Evolutionary conservation across 163 green algal species (phyloP), one percentile per base, ranked within the genome.

Genomic region (Scenedesmus sp.): DNA sequence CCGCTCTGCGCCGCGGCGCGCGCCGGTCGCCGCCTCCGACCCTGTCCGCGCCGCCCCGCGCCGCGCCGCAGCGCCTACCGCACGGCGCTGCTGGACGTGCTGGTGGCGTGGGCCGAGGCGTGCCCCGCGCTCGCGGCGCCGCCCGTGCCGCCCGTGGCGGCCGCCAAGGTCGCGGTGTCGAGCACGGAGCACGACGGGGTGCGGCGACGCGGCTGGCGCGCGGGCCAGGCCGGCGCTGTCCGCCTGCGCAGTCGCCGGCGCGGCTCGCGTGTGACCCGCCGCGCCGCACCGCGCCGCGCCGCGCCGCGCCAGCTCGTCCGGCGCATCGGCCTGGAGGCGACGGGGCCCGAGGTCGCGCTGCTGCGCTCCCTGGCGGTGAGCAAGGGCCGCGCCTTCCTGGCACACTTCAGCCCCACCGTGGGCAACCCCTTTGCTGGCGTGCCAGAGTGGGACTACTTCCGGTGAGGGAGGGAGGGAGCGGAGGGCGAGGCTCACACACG

Each of bases 371-470:
- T 81, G 28, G 50, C 63, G 24, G 33, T 3, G 10, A 39, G 0
- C 39, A 81, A 81, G 63, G 74, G 74, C 0, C 33, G 3, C 0
- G 42, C 29, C 26, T 81, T 81, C 28, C 34, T 81, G 51, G n/a
- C 50, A 2, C 60, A 73, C 33, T 81, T 81, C 51, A 75, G 62
- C 29, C 60, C 47, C 7, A 69, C 34, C n/a, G 34, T 81, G 10
- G 74, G 74, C 14, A 60, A 81, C 63, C 74, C 74, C 10, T 81
- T 81, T 51, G 74, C 29, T 2, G 0, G 6, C 4, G 60, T 34
- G 18, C 20, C 34, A 29, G 74, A 81, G 45, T 81, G 74, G 74
- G 63, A 81, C 36, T 81, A 81, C 74, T 81, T 81, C 62, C 64
- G 74, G 74, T 80, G 47, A 3, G 29, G n/a, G n/a, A n/a, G n/a